These are phyloP conservation scores for Verticillium dahliae DNA, from an alignment of 2,329 filamentous ascomycete genomes.

Conservation along the genomic window DNA sequence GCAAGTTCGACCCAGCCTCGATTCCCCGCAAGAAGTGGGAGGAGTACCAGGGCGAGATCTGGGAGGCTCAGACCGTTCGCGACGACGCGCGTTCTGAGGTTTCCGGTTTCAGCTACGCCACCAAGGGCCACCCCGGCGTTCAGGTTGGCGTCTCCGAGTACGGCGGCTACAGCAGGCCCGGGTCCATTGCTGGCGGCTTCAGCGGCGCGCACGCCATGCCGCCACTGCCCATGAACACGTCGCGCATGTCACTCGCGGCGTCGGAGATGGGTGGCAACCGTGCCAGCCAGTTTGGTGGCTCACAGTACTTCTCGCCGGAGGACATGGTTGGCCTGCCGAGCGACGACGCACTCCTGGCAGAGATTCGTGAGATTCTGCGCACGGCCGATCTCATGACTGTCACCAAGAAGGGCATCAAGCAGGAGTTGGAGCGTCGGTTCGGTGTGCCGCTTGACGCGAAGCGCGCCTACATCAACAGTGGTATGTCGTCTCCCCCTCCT, in stretches of 20 bases:
- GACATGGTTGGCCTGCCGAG: constrained; percentile 72
- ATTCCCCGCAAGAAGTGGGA: constrained; percentile 99
- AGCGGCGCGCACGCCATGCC: constrained; percentile 32
- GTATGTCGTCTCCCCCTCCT: constrained; percentile 44
- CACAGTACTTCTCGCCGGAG: constrained; percentile 53
- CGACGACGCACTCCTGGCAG: constrained; percentile 83
- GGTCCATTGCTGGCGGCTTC: constrained; percentile 36
- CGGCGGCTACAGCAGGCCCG: constrained; percentile 52
- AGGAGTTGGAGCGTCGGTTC: constrained; percentile 86
- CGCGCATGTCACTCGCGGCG: constrained; percentile 74
- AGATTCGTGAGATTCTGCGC: constrained; percentile 89
- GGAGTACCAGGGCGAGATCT: constrained; percentile 95
- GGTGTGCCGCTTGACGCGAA: constrained; percentile 79
- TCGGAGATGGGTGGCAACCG: constrained; percentile 58
- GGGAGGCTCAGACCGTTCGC: constrained; percentile 85
- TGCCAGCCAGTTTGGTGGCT: constrained; percentile 55
- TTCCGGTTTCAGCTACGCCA: constrained; percentile 92
- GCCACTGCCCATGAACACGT: constrained; percentile 48
- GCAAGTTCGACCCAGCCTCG: constrained; percentile 88
- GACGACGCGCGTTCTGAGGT: constrained; percentile 78
- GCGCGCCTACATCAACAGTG: constrained; percentile 89
- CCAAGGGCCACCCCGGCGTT: constrained; percentile 59
- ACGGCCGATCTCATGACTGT: constrained; percentile 95
- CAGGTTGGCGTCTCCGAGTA: constrained; percentile 60
- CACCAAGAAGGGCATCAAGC: constrained; percentile 97